Base-by-base conservation (phyloP, 306 rosid genomes). In the Astragalus membranaceus region DNA sequence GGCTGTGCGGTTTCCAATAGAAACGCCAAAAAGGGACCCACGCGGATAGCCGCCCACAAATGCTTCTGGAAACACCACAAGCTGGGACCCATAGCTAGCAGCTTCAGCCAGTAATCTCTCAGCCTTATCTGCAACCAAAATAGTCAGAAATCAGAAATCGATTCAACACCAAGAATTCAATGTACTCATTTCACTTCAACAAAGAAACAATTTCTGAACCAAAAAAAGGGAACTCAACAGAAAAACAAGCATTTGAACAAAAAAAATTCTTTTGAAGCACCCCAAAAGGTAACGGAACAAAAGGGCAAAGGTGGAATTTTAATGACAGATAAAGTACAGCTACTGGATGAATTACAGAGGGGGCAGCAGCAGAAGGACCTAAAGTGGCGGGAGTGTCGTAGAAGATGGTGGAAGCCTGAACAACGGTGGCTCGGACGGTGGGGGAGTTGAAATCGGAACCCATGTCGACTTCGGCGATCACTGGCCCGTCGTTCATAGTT, bases 31-130 rank as follows among this genome's bases (percentile, higher is more conserved):
- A 71, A 2, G 71, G 1, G 96, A 93, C 48, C 98, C 98, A 13
- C 96, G 97, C 0, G 98, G 98, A 54, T 90, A 93, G 7, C 98
- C 98, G 12, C 97, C 98, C 41, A 93, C 83, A 81, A 88, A 93
- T 5, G 98, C 98, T 82, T 93, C 97, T 6, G 98, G 98, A 80
- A 92, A 92, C 69, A 92, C 87, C 76, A 92, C 96, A 62, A 87
- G 67, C 84, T 87, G 95, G 56, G 98, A 75, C 7, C 98, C 98
- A 73, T 78, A 12, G 30, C 30, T 3, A 26, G 30, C 30, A 88
- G 98, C 95, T 82, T 89, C 96, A 13, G 92, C 95, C 82, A 89
- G 30, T 83, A 92, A 81, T 54, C 92, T 87, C 78, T 89, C 98
- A 26, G 98, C 96, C 85, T 92, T 92, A 64, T 89, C 96, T 86